Evolutionary conservation across 139 green algal species (phyloP), one percentile per base, ranked within the genome.

Genomic region (Gonium pectorale): DNA sequence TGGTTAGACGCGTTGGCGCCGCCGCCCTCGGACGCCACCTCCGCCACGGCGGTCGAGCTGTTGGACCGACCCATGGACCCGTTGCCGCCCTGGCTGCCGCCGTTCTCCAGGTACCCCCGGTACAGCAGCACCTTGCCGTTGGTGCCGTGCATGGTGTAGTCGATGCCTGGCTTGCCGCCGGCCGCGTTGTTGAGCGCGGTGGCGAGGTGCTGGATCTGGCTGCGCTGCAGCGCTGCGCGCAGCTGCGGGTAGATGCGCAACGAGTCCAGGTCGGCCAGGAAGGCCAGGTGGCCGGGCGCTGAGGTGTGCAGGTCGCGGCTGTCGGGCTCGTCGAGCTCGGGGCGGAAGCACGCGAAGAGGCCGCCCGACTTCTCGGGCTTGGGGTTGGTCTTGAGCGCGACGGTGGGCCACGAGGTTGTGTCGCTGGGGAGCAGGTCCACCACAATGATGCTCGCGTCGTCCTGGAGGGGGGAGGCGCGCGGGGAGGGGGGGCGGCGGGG

Each of bases 401-500:
- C 72, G 15, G 90, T 88, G 35, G 85, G 75, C 77, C 92, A 95
- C 27, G 35, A 80, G 44, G 81, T 85, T 49, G 67, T 54, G 41
- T 87, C 88, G 6, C 70, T 63, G 7, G 94, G 93, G 27, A 97
- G 67, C 62, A 98, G 67, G 87, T 98, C 96, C 2, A 95, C 74
- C 1, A 98, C 86, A 9, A 98, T 90, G 54, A 98, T 85, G 43
- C 92, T 92, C 21, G 95, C 95, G 88, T 98, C 96, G 71, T 98
- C 96, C 87, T 52, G 81, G n/a, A 91, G 85, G 6, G 81, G 35
- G 33, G 38, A 46, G 56, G 67, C 29, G 29, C 24, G 49, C 11
- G 78, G 49, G 31, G 52, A 40, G 33, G 73, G 26, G 56, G 26
- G 5, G 59, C 4, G 4, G 59, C 38, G 37, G 56, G 74, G 0